phyloP scores from a whole-genome alignment of 139 green algal genomes.

The Chlamydomonas schloesseri region DNA sequence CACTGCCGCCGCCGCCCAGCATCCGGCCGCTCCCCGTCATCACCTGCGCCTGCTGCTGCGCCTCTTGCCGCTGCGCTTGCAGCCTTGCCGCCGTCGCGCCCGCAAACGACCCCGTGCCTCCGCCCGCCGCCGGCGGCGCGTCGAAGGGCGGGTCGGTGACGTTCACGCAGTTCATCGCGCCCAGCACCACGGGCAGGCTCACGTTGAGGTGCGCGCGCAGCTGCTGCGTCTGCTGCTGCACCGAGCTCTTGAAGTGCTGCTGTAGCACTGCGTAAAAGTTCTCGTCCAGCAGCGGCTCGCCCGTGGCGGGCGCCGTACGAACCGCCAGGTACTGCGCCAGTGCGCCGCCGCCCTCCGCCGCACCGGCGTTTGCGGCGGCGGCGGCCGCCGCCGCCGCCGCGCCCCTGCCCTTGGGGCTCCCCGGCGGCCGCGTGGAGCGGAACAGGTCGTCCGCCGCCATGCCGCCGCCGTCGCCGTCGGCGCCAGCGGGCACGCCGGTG shows the following conservation, averaged over 20 bases:
- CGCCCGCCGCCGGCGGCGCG: not conserved
- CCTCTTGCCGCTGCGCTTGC: too few relatives aligned
- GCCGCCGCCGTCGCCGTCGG: too few relatives aligned
- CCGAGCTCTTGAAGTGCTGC: constrained; percentile 18
- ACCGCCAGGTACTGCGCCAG: constrained; percentile 30
- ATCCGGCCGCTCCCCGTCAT: too few relatives aligned
- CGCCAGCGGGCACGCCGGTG: not conserved
- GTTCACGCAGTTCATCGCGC: constrained; percentile 32
- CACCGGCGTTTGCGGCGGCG: too few relatives aligned
- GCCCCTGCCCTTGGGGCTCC: too few relatives aligned
- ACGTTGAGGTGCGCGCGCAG: constrained; percentile 32
- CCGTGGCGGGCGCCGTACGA: not conserved
- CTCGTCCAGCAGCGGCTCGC: constrained; percentile 33
- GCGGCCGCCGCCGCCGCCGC: too few relatives aligned
- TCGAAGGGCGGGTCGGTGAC: not conserved
- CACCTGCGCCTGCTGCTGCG: too few relatives aligned
- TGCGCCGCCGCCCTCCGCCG: not conserved
- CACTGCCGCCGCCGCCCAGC: too few relatives aligned
- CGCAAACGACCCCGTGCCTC: not conserved
- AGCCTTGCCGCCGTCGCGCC: too few relatives aligned
- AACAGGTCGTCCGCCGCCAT: too few relatives aligned
- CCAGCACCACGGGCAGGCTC: constrained; percentile 25
- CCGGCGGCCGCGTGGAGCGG: too few relatives aligned
- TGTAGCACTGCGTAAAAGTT: constrained; percentile 30
- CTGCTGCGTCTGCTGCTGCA: constrained; percentile 26